Percentiles rank a stretch among this genome's conserved stretches.
Evolutionary conservation across 1,284 basidiomycete species (phyloP).

Genomic region (Marasmius fiardii): DNA sequence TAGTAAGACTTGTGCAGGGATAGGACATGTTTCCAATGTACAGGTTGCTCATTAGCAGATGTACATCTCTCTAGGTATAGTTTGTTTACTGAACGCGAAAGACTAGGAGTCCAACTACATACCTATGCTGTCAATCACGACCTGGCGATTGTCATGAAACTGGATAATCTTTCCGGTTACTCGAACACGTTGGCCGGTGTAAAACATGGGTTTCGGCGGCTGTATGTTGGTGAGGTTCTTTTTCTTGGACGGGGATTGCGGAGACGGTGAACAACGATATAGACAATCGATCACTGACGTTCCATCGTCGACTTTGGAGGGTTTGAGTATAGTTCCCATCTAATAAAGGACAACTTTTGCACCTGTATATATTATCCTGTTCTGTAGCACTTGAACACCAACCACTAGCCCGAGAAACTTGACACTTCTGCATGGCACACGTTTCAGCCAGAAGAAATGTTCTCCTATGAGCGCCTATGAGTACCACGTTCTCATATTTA

Average conservation of each 20-base stretch:
- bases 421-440: conserved; percentile 66
- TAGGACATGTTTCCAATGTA: conserved; percentile 53
- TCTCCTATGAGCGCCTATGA: conserved; percentile 24
- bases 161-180: conserved; percentile 46
- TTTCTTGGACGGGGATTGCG: conserved; percentile 14
- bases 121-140: conserved; percentile 48
- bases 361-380: conserved; percentile 57
- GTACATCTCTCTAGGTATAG: conserved; percentile 36
- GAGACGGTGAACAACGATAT: conserved; percentile 27
- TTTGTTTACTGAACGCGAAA: conserved; percentile 3
- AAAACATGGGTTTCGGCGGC: conserved; percentile 37
- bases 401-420: conserved; percentile 60
- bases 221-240: conserved; percentile 1
- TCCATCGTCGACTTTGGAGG: conserved; percentile 63
- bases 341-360: conserved; percentile 18
- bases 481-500: neutral
- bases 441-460: conserved; percentile 69
- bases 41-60: conserved; percentile 55
- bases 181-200: conserved; percentile 45
- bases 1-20: conserved; percentile 54
- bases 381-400: conserved; percentile 57
- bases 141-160: conserved; percentile 40
- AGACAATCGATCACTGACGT: conserved; percentile 66
- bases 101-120: conserved; percentile 7
- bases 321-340: neutral